Evolutionary conservation across 2,329 filamentous ascomycete genomes (phyloP).

Genomic region (Colletotrichum sp.): DNA sequence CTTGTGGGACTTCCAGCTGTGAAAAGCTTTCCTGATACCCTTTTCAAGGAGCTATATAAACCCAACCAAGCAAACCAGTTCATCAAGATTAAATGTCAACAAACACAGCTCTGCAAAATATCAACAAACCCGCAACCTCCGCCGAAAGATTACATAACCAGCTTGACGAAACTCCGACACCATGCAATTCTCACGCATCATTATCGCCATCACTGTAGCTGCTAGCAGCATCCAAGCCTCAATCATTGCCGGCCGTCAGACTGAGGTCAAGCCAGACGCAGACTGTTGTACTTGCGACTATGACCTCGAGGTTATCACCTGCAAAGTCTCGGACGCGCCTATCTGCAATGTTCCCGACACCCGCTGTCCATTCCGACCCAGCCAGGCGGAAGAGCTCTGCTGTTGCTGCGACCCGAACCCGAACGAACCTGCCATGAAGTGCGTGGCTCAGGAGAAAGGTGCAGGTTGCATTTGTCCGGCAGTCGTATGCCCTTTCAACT

Average conservation of each 20-base stretch:
- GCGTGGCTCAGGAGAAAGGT: neutral
- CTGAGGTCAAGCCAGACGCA: neutral
- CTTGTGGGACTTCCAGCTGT: neutral
- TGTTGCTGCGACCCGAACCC: neutral
- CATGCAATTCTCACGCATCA: neutral
- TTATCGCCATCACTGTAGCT: neutral
- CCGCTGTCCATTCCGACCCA: neutral
- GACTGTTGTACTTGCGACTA: neutral
- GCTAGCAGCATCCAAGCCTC: neutral
- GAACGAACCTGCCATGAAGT: neutral
- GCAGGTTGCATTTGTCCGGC: neutral
- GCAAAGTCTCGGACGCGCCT: neutral
- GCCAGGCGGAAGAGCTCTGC: neutral
- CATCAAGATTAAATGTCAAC: neutral
- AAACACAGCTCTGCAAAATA: neutral
- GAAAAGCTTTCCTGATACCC: neutral
- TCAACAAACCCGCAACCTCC: neutral
- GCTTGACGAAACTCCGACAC: neutral
- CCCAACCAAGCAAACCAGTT: neutral
- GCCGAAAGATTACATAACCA: neutral
- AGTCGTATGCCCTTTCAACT: neutral
- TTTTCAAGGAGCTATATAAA: neutral
- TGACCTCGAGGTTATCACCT: neutral
- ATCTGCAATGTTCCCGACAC: neutral
- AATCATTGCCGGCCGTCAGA: neutral